A percentile compares a stretch with the other conserved stretches of the same genome.
These are phyloP conservation scores for Pestalotiopsis sp. DNA, from an alignment of 2,329 filamentous ascomycete genomes.

Conservation along the genomic window DNA sequence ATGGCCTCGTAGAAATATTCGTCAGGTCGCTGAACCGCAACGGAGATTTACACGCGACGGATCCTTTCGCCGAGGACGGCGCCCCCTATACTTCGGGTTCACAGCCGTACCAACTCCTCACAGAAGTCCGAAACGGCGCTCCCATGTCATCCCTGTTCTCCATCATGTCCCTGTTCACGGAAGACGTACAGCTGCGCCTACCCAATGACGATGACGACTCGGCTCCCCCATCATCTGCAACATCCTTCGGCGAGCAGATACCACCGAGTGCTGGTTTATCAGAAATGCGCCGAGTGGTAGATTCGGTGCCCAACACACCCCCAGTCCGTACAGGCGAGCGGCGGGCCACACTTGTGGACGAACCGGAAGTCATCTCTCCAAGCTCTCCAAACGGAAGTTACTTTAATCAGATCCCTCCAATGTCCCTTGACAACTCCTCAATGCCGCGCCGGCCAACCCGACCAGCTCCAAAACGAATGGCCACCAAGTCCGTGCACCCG, in stretches of 20 bases:
- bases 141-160: conserved; percentile 99
- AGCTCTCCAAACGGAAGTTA: conserved; percentile 31
- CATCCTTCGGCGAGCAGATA: conserved; percentile 29
- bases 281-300: conserved; percentile 16
- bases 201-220: conserved; percentile 60
- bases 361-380: conserved; percentile 24
- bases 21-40: conserved; percentile 74
- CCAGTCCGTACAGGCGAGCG: conserved; percentile 24
- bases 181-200: conserved; percentile 80
- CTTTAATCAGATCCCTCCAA: conserved; percentile 68
- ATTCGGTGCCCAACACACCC: conserved; percentile 15
- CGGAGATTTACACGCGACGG: conserved; percentile 36
- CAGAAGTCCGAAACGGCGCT: conserved; percentile 95
- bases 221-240: conserved; percentile 25
- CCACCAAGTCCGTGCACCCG: conserved; percentile 81
- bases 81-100: conserved; percentile 59
- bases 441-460: conserved; percentile 30
- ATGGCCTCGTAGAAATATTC: conserved; percentile 95
- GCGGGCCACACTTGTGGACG: conserved; percentile 23
- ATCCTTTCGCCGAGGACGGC: conserved; percentile 68
- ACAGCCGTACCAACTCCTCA: conserved; percentile 91
- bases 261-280: conserved; percentile 20
- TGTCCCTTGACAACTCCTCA: conserved; percentile 63
- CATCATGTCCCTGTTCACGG: conserved; percentile 94
- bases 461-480: conserved; percentile 44